These are phyloP conservation scores for Nakazawaea laoshanensis DNA, from an alignment of 805 yeast genomes.

Conservation along the genomic window DNA sequence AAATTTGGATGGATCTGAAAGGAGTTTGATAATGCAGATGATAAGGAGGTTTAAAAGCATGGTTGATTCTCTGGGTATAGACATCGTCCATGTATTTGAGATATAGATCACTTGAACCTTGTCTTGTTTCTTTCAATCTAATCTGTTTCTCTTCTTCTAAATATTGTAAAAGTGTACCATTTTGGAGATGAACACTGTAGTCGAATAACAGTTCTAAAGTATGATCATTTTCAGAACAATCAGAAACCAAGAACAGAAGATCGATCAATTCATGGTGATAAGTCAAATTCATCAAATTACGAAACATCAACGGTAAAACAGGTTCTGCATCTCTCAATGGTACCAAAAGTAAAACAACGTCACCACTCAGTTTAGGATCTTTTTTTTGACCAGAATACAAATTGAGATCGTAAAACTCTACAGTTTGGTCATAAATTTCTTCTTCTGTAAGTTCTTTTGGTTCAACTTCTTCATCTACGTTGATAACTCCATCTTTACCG, in stretches of 20 bases:
- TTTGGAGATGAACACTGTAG: slow-evolving; percentile 59
- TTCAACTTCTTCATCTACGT: background rate
- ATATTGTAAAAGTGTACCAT: slow-evolving; percentile 50
- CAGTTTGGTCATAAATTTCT: slow-evolving; percentile 33
- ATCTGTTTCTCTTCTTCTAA: slow-evolving; percentile 34
- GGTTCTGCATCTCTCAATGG: slow-evolving; percentile 76
- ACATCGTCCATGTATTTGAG: slow-evolving; percentile 57
- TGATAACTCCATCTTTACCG: slow-evolving; percentile 4
- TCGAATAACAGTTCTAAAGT: slow-evolving; percentile 61
- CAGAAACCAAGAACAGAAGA: slow-evolving; percentile 73
- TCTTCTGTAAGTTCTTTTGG: slow-evolving; percentile 19
- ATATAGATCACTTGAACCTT: slow-evolving; percentile 56
- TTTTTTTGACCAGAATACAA: slow-evolving; percentile 41
- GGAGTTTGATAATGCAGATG: slow-evolving; percentile 57
- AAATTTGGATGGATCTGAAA: slow-evolving; percentile 74
- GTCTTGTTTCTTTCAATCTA: slow-evolving; percentile 24
- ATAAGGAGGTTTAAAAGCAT: slow-evolving; percentile 58
- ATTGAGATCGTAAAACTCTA: slow-evolving; percentile 55
- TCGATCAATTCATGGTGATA: slow-evolving; percentile 77
- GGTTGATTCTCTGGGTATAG: slow-evolving; percentile 47
- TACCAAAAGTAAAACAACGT: slow-evolving; percentile 58
- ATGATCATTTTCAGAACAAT: slow-evolving; percentile 59
- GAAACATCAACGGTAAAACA: slow-evolving; percentile 75
- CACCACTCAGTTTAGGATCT: slow-evolving; percentile 42
- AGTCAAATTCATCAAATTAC: slow-evolving; percentile 78